Percentiles rank a stretch among this genome's conserved stretches.
Conservation (phyloP, 2,329 filamentous ascomycete species). For the Ophiostoma tasmaniense region DNA sequence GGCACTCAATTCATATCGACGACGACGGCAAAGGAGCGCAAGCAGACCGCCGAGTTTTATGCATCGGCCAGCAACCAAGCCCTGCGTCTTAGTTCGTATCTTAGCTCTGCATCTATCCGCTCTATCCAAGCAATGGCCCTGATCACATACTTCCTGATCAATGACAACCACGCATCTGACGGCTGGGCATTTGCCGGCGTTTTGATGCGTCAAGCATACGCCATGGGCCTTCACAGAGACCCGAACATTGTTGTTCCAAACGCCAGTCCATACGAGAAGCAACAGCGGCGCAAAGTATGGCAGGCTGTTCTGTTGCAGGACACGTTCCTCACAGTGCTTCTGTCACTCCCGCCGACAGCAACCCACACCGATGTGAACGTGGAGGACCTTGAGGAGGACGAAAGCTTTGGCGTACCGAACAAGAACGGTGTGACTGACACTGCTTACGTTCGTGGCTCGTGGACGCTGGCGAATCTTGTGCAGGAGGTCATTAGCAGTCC, state of each 20-base stretch:
- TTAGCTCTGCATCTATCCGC: constrained; percentile 63
- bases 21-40: constrained; percentile 51
- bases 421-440: constrained; percentile 56
- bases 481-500: constrained; percentile 70
- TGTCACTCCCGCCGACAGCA: constrained; percentile 67
- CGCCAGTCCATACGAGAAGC: constrained; percentile 63
- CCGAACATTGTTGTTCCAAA: constrained; percentile 64
- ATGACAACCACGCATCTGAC: constrained; percentile 76
- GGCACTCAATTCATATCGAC: constrained; percentile 67
- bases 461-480: constrained; percentile 70
- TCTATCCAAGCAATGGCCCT: constrained; percentile 75
- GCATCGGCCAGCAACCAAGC: constrained; percentile 73
- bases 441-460: constrained; percentile 66
- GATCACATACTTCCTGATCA: constrained; percentile 77
- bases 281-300: constrained; percentile 72
- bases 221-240: constrained; percentile 72
- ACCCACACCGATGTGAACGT: constrained; percentile 73
- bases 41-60: constrained; percentile 73
- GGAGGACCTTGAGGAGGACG: constrained; percentile 54
- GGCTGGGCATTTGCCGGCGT: constrained; percentile 77
- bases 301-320: constrained; percentile 74
- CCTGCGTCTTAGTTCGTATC: constrained; percentile 64
- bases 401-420: constrained; percentile 33
- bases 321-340: constrained; percentile 69
- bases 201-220: constrained; percentile 67